Base-by-base conservation (phyloP, 1,139 yeast species). In the Candida labiduridarum region DNA sequence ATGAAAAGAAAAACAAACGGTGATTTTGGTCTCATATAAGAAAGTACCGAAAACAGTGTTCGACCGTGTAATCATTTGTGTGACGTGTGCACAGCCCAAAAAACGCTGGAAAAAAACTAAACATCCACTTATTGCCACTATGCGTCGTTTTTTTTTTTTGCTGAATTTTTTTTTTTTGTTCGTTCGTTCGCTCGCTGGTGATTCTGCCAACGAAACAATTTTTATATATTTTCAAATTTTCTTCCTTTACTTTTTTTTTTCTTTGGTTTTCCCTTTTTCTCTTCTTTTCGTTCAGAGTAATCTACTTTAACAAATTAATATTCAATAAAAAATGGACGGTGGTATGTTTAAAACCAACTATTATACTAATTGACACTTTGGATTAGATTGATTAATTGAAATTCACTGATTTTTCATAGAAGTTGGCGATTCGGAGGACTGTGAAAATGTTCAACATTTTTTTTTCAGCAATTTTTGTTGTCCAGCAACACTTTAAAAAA, bases 321-420 rank as follows among this genome's bases (percentile, higher is more conserved):
- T n/a, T 33, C 27, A 27, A 44, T 35, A 42, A 18, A 56, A 69
- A 62, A 74, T 74, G 79, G 79, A 74, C 77, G 78, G 79, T 68
- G 79, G 79, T 74, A 73, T 70, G 79, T 74, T 43, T 25, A 12
- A 10, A 5, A 25, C 16, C 6, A 19, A 4, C 27, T 19, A 22
- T 11, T 14, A 11, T 34, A 14, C 40, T 34, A 70, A 56, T 50
- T 35, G 27, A 41, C 19, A 27, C 39, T 19, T 34, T n/a, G 12
- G 49, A 50, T 50, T 34, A 34, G 49, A 51, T 50, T 52, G 56
- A 52, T 56, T 53, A 58, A 50, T 44, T 42, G 29, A 25, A 25
- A 25, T 25, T 9, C 29, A 30, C 14, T 30, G n/a, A 12, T 30
- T 30, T 35, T 35, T 16, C 39, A 16, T 35, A 11, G n/a, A 35